Percentiles rank a stretch among this genome's conserved stretches.
Evolutionary conservation across 2,329 filamentous ascomycete species (phyloP).

Genomic region (Pseudomassariella vexata): DNA sequence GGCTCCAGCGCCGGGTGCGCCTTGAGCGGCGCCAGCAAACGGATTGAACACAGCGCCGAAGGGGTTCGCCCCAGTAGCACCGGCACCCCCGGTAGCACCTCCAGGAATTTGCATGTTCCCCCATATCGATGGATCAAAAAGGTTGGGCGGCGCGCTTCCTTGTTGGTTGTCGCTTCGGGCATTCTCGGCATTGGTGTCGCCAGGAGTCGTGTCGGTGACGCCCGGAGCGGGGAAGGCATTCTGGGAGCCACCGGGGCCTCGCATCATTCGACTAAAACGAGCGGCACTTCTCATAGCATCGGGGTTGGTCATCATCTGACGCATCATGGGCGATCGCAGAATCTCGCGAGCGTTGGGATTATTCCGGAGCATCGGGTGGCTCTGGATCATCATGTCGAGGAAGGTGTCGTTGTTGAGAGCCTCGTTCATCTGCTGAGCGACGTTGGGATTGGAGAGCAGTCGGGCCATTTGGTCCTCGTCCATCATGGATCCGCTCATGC

Average conservation of each 20-base stretch:
- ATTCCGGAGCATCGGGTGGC: conserved; percentile 75
- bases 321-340: conserved; percentile 81
- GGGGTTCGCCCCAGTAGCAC: conserved; percentile 26
- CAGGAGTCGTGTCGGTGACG: conserved; percentile 76
- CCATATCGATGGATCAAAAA: conserved; percentile 31
- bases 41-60: conserved; percentile 36
- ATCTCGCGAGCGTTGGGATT: conserved; percentile 76
- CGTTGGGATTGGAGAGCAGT: conserved; percentile 84
- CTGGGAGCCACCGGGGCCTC: conserved; percentile 41
- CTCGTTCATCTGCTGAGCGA: conserved; percentile 85
- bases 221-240: conserved; percentile 82
- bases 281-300: conserved; percentile 76
- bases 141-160: conserved; percentile 31
- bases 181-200: conserved; percentile 26
- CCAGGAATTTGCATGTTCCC: conserved; percentile 28
- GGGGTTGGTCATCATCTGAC: conserved; percentile 90
- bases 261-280: conserved; percentile 72
- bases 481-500: conserved; percentile 80
- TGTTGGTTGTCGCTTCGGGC: conserved; percentile 26
- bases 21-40: conserved; percentile 29
- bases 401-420: conserved; percentile 93
- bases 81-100: conserved; percentile 11
- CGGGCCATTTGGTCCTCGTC: conserved; percentile 74
- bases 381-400: conserved; percentile 89
- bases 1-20: conserved; percentile 17